Evolutionary conservation across 163 green algal species (phyloP).

Genomic region (Scenedesmus sp.): DNA sequence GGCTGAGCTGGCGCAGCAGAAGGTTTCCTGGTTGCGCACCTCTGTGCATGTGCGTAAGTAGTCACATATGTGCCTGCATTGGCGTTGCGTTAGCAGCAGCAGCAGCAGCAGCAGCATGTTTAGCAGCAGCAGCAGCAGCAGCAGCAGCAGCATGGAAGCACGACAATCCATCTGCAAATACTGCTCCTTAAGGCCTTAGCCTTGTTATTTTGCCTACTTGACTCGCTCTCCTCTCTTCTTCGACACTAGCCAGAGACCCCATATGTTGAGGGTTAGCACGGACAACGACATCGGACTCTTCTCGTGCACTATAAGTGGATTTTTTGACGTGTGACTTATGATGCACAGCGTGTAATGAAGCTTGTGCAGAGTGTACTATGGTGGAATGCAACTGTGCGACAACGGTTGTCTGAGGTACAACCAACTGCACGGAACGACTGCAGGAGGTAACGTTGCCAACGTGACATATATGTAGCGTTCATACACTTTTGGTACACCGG

Average conservation of each 20-base stretch:
- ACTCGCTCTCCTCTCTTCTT: constrained; percentile 63
- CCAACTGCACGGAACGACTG: not conserved
- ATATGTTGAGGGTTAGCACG: constrained; percentile 65
- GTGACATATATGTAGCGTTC: not conserved
- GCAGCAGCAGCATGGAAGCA: not conserved
- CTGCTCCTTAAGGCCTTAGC: too few relatives aligned
- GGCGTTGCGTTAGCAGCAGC: too few relatives aligned
- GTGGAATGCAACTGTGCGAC: not conserved
- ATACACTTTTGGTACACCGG: too few relatives aligned
- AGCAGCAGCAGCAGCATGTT: not conserved
- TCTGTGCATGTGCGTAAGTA: constrained; percentile 20
- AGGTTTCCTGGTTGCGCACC: not conserved
- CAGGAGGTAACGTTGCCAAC: not conserved
- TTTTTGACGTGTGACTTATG: not conserved
- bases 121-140: not conserved
- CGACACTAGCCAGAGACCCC: constrained; percentile 65
- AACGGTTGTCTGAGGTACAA: not conserved
- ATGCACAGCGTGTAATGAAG: not conserved
- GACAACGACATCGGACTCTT: not conserved
- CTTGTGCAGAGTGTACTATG: not conserved
- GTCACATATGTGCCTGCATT: constrained; percentile 42
- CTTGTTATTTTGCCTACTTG: not conserved
- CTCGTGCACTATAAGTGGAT: not conserved
- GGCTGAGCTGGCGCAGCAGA: not conserved
- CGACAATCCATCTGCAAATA: not conserved